phyloP scores from a whole-genome alignment of 208 protist species.

The Leishmania turanica region DNA sequence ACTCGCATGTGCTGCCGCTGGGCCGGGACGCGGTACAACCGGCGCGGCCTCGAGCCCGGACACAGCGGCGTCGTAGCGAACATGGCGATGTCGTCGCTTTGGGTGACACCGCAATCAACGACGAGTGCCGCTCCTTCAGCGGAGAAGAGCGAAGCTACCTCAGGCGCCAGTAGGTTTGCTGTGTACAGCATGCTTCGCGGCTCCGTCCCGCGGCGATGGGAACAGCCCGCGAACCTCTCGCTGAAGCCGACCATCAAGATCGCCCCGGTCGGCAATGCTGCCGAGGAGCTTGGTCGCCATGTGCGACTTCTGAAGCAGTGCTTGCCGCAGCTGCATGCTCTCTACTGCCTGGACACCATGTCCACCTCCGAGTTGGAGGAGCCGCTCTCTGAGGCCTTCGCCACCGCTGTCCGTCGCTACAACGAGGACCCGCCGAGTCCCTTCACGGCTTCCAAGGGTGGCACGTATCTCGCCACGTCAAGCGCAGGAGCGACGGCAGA shows the following conservation, averaged over 20 bases:
- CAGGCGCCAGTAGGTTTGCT: conserved; percentile 33
- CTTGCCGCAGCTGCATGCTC: conserved; percentile 28
- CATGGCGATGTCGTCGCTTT: conserved; percentile 72
- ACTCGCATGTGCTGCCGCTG: conserved; percentile 75
- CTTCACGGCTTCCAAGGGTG: not conserved
- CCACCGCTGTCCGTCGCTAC: conserved; percentile 39
- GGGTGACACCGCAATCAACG: conserved; percentile 39
- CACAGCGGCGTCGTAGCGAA: conserved; percentile 77
- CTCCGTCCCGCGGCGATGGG: conserved; percentile 78
- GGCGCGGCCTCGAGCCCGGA: conserved; percentile 70
- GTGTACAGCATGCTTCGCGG: conserved; percentile 70
- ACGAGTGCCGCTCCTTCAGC: not conserved
- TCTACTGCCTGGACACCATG: conserved; percentile 69
- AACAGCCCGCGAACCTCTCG: conserved; percentile 76
- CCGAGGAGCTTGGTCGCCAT: conserved; percentile 46
- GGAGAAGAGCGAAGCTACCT: not conserved
- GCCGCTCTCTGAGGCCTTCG: conserved; percentile 62
- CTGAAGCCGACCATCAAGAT: conserved; percentile 73
- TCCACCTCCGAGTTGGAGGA: conserved; percentile 47
- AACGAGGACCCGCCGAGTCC: conserved; percentile 13
- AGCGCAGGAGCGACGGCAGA: not conserved
- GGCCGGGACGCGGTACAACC: conserved; percentile 87
- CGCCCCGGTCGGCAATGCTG: conserved; percentile 30
- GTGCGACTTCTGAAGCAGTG: conserved; percentile 39
- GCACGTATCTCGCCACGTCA: not conserved